phyloP scores from a whole-genome alignment of 2,329 filamentous ascomycete genomes.

The Exophiala viscosa region DNA sequence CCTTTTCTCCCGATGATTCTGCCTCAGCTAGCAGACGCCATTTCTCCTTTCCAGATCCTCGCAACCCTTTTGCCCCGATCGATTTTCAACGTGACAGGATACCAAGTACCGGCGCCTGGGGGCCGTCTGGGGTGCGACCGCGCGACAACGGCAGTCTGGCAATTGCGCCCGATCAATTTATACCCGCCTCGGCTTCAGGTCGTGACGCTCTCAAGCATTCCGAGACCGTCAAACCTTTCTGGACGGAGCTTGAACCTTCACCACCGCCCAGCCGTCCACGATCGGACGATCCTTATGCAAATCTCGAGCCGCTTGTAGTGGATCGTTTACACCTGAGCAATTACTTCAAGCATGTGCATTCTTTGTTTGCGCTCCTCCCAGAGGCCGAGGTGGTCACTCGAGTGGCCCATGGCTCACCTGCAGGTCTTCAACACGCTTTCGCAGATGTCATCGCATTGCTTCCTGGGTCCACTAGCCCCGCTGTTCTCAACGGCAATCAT shows the following conservation, averaged over 20 bases:
- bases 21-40: conserved; percentile 43
- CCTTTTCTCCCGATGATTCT: conserved; percentile 48
- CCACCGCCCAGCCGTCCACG: conserved; percentile 19
- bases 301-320: conserved; percentile 5
- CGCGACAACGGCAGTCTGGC: conserved; percentile 23
- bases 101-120: conserved; percentile 22
- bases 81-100: conserved; percentile 24
- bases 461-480: background rate
- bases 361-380: conserved; percentile 24
- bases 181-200: conserved; percentile 8
- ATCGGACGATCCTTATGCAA: conserved; percentile 6
- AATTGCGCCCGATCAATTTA: conserved; percentile 27
- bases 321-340: conserved; percentile 10
- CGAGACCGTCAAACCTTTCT: conserved; percentile 10
- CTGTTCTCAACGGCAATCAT: conserved; percentile 13
- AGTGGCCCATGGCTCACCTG: conserved; percentile 3
- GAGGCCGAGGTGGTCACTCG: conserved; percentile 11
- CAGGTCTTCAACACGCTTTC: conserved; percentile 14
- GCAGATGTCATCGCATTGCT: conserved; percentile 12
- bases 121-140: conserved; percentile 2
- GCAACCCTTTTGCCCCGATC: conserved; percentile 32
- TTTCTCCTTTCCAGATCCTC: conserved; percentile 42
- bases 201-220: conserved; percentile 4
- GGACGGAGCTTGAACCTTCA: conserved; percentile 6
- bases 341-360: conserved; percentile 25